Conservation (phyloP, 23 red algal species). For the Chondrus crispus region DNA sequence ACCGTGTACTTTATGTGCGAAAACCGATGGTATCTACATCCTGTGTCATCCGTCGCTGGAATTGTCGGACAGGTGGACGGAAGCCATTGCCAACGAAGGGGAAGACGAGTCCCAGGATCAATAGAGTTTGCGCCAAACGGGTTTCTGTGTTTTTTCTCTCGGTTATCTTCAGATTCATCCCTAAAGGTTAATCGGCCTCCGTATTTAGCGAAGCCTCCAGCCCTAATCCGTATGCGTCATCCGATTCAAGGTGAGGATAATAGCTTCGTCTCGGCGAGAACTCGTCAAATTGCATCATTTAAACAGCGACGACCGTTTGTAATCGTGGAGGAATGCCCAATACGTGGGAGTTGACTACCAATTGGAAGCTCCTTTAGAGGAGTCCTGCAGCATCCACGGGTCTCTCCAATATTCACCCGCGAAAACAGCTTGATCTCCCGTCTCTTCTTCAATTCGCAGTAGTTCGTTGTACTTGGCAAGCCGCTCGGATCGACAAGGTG, state of each 20-base stretch:
- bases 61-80: slow-evolving; percentile 39
- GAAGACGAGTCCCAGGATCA: background rate
- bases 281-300: no score
- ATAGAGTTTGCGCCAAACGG: background rate
- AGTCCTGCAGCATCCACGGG: slow-evolving; percentile 84
- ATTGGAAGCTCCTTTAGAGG: no score
- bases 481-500: slow-evolving; percentile 94
- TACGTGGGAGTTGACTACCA: no score
- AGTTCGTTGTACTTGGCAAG: slow-evolving; percentile 96
- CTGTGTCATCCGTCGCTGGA: slow-evolving; percentile 49
- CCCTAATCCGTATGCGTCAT: no score
- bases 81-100: slow-evolving; percentile 1
- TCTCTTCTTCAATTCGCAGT: slow-evolving; percentile 92
- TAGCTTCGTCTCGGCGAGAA: no score
- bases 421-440: slow-evolving; percentile 63
- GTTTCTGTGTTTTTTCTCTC: no score
- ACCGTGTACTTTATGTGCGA: slow-evolving; percentile 35
- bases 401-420: slow-evolving; percentile 86
- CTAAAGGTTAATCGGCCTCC: no score
- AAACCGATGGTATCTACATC: slow-evolving; percentile 40
- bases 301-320: no score
- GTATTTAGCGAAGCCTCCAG: no score
- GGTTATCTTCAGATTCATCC: no score
- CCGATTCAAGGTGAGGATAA: no score
- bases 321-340: no score